Base-by-base conservation (phyloP, 306 rosid species). In the Neltuma alba region DNA sequence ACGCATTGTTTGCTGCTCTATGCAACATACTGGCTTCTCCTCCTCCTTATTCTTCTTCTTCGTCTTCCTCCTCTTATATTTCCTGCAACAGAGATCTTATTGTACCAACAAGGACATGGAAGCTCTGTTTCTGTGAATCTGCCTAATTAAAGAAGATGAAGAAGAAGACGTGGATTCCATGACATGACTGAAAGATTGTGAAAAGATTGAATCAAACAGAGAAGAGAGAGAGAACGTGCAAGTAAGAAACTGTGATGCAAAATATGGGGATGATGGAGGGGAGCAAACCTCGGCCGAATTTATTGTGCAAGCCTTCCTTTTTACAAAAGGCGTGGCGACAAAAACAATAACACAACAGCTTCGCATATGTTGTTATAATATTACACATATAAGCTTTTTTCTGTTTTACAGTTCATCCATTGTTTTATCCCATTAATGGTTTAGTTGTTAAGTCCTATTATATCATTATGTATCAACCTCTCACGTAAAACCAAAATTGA, bases 1-100 rank as follows among this genome's bases (percentile, higher is more conserved):
- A 93, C 13, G 98, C 97, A 85, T 86, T 91, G 88, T 91, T 93
- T 83, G 98, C 98, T 78, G 98, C 98, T 90, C 98, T 89, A 83
- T 91, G 98, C 85, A 93, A 87, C 98, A 93, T 93, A 13, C 47
- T 45, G 67, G 79, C 23, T 37, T 71, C 21, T 62, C 10, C 75
- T 64, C 77, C 57, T 47, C 70, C 31, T 9, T 57, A 45, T 63
- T 66, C 71, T 21, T 67, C 75, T 63, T 82, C 30, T 48, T 76
- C 33, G 2, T 76, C 61, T 68, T 76, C 71, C 16, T 67, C 77
- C 81, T 18, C 62, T 75, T 9, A 21, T 79, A 21, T 58, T 66
- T 57, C 9, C 16, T 62, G 62, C 78, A 60, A 70, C 27, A 36
- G 61, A 16, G 37, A 37, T 74, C 47, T 76, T 77, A 77, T 38